Evolutionary conservation across 1,284 basidiomycete genomes (phyloP).

Genomic region (Rhodotorula sp.): DNA sequence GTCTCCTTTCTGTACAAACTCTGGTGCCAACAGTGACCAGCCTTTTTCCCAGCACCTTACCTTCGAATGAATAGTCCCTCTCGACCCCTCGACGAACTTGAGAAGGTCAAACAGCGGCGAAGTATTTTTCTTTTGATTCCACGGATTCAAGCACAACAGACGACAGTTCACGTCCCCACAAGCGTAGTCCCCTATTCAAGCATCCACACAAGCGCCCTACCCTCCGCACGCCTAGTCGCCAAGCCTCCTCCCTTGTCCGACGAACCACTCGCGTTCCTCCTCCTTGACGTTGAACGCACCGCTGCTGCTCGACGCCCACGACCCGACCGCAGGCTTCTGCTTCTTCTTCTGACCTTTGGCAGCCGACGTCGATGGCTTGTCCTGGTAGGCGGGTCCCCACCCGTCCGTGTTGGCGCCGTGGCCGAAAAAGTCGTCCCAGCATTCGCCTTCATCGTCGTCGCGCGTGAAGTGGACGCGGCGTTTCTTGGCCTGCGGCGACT

Average conservation of each 20-base stretch:
- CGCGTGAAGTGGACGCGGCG: background rate
- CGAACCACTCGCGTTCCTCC: constrained; percentile 7
- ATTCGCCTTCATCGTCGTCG: background rate
- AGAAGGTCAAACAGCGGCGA: too few relatives aligned
- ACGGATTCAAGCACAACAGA: background rate
- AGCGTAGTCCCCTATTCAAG: too few relatives aligned
- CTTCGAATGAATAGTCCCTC: too few relatives aligned
- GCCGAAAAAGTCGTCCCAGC: background rate
- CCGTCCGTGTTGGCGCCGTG: background rate
- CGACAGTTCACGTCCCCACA: too few relatives aligned
- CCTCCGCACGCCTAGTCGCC: constrained; percentile 3
- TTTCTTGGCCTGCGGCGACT: background rate
- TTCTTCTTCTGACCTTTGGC: background rate
- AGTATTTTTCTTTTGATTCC: background rate
- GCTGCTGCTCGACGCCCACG: background rate
- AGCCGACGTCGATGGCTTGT: background rate
- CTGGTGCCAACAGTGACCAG: too few relatives aligned
- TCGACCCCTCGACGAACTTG: too few relatives aligned
- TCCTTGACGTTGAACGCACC: constrained; percentile 3
- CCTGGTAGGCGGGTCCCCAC: background rate
- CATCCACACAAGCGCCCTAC: background rate
- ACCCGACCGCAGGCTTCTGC: background rate
- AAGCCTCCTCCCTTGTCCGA: background rate
- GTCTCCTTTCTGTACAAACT: too few relatives aligned
- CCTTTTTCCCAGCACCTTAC: too few relatives aligned